These are phyloP conservation scores for Takashimella koratensis DNA, from an alignment of 1,284 basidiomycete species.

Conservation along the genomic window DNA sequence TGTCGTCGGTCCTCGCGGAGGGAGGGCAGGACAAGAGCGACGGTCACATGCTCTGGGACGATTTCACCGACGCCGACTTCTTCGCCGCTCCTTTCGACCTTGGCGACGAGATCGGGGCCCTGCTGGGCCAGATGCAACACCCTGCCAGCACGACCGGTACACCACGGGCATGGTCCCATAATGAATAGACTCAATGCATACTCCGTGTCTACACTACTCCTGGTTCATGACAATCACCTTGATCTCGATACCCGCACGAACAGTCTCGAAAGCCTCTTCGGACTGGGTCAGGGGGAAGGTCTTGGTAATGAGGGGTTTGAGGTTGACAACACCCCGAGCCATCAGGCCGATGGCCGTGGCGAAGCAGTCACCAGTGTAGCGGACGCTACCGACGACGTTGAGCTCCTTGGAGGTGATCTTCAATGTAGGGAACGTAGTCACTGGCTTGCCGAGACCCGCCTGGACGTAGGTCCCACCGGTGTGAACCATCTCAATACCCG, in stretches of 20 bases:
- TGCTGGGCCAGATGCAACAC: not conserved
- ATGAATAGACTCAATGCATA: too few species aligned
- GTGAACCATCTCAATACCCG: constrained; percentile 56
- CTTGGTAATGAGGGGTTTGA: constrained; percentile 53
- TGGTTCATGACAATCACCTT: constrained; percentile 34
- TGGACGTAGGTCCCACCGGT: constrained; percentile 51
- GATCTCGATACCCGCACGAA: constrained; percentile 39
- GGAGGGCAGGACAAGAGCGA: not conserved
- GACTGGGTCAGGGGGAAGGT: constrained; percentile 54
- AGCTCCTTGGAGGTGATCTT: constrained; percentile 60
- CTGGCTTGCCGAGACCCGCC: constrained; percentile 23
- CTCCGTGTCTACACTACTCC: too few species aligned
- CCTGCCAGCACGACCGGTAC: not conserved
- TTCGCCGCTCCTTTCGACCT: constrained; percentile 7
- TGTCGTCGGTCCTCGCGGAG: not conserved
- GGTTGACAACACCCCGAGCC: constrained; percentile 52
- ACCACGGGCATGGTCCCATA: too few species aligned
- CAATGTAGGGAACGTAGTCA: constrained; percentile 24
- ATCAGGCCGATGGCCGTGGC: constrained; percentile 54
- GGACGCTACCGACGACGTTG: constrained; percentile 54
- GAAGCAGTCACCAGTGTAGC: constrained; percentile 34
- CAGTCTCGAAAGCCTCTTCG: constrained; percentile 53
- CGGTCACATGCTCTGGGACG: not conserved
- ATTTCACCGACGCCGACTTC: not conserved
- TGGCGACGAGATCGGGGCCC: constrained; percentile 3